Evolutionary conservation across 2,329 filamentous ascomycete genomes (phyloP).

Genomic region (Diplodia seriata): DNA sequence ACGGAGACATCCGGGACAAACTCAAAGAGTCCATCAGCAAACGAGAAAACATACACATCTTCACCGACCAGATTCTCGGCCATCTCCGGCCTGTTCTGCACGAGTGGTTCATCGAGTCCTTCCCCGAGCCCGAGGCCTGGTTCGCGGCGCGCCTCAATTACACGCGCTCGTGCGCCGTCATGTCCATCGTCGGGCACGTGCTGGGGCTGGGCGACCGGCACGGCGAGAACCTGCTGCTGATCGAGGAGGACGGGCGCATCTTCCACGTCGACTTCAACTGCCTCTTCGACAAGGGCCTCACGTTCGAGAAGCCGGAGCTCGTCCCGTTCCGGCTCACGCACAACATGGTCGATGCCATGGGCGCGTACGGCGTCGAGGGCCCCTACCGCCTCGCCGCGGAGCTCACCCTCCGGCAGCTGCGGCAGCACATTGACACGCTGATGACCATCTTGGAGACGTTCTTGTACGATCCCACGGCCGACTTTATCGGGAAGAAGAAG

Average conservation of each 20-base stretch:
- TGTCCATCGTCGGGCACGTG: slow-evolving; percentile 99
- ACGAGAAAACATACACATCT: slow-evolving; percentile 69
- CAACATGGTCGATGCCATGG: slow-evolving; percentile 99
- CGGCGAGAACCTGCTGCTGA: slow-evolving; percentile 94
- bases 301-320: slow-evolving; percentile 90
- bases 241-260: slow-evolving; percentile 90
- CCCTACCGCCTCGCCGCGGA: slow-evolving; percentile 92
- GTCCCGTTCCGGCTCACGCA: slow-evolving; percentile 97
- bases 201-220: slow-evolving; percentile 92
- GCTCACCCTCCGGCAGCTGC: slow-evolving; percentile 80
- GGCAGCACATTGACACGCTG: slow-evolving; percentile 92
- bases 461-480: slow-evolving; percentile 93
- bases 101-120: slow-evolving; percentile 94
- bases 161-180: slow-evolving; percentile 92
- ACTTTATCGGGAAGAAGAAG: slow-evolving; percentile 76
- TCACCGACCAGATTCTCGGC: slow-evolving; percentile 67
- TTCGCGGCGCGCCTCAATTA: slow-evolving; percentile 88
- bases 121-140: slow-evolving; percentile 91
- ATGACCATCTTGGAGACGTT: slow-evolving; percentile 99
- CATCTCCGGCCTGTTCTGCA: slow-evolving; percentile 85
- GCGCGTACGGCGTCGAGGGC: slow-evolving; percentile 88
- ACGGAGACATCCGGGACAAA: slow-evolving; percentile 65
- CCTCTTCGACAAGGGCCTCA: slow-evolving; percentile 96
- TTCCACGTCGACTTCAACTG: slow-evolving; percentile 99
- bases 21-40: slow-evolving; percentile 68